Percentiles rank a stretch among this genome's conserved stretches.
Conservation (phyloP, 2,329 filamentous ascomycete species). For the Venturia nashicola region DNA sequence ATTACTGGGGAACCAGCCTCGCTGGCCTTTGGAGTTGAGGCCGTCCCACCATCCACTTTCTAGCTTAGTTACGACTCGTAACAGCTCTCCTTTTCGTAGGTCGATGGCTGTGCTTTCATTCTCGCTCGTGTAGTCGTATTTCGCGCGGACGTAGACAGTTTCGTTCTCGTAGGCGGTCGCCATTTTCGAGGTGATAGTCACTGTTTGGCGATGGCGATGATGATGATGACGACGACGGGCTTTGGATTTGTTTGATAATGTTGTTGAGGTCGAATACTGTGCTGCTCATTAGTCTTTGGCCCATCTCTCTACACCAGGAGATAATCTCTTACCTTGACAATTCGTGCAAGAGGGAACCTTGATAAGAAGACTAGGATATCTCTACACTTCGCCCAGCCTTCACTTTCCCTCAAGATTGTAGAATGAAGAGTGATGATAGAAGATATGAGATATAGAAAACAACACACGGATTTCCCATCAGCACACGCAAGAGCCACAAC, state of each 20-base stretch:
- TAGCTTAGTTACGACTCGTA: neutral
- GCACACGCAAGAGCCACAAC: no score
- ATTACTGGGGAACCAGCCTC: neutral
- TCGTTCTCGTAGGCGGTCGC: neutral
- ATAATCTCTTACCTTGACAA: neutral
- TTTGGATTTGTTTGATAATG: neutral
- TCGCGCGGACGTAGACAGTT: neutral
- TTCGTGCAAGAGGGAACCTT: neutral
- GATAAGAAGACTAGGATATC: neutral
- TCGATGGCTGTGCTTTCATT: neutral
- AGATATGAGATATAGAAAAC: no score
- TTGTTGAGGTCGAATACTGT: neutral
- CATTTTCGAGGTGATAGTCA: neutral
- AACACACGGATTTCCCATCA: no score
- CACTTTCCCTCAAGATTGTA: neutral
- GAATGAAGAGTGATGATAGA: neutral
- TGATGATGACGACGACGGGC: neutral
- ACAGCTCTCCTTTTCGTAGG: neutral
- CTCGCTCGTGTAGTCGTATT: neutral
- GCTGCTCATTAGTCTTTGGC: neutral
- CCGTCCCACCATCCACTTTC: constrained; percentile 1
- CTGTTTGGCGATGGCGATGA: neutral
- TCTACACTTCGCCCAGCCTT: neutral
- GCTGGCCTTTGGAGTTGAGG: neutral
- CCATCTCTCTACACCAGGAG: neutral